Conservation (phyloP, 1,284 basidiomycete genomes). For the Agaricales sp. region DNA sequence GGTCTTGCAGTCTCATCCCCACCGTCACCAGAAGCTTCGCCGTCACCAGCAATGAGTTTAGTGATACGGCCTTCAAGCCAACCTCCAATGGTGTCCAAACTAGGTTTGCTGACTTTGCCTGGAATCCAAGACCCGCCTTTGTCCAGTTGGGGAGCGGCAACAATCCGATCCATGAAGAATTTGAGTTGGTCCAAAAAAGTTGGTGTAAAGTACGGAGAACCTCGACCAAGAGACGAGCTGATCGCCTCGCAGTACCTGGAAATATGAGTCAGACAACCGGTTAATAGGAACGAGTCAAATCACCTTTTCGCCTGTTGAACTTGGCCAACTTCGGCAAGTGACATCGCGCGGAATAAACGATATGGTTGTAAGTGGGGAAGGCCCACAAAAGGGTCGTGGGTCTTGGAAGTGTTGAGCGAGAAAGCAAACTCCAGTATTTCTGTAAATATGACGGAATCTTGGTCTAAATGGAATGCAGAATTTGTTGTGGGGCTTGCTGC, state of each 20-base stretch:
- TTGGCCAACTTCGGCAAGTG: constrained; percentile 75
- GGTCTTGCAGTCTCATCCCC: constrained; percentile 30
- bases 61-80: constrained; percentile 94
- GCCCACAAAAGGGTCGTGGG: constrained; percentile 78
- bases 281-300: constrained; percentile 6
- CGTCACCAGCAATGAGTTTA: constrained; percentile 93
- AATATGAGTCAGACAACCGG: constrained; percentile 2
- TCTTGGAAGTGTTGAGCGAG: constrained; percentile 68
- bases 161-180: constrained; percentile 74
- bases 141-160: constrained; percentile 64
- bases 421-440: constrained; percentile 92
- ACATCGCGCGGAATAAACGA: constrained; percentile 71
- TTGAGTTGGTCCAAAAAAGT: constrained; percentile 71
- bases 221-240: constrained; percentile 51
- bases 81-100: constrained; percentile 84
- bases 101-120: constrained; percentile 76
- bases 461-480: constrained; percentile 53
- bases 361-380: constrained; percentile 86
- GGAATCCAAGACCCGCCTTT: constrained; percentile 76
- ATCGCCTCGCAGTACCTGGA: constrained; percentile 91
- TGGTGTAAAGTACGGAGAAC: constrained; percentile 60
- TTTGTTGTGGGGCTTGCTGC: constrained; percentile 43
- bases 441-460: constrained; percentile 78
- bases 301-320: constrained; percentile 65
- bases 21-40: constrained; percentile 30